Percentiles rank a stretch among this genome's conserved stretches.
phyloP scores from a whole-genome alignment of 345 rosid genomes.

The Pugionium dolabratum region DNA sequence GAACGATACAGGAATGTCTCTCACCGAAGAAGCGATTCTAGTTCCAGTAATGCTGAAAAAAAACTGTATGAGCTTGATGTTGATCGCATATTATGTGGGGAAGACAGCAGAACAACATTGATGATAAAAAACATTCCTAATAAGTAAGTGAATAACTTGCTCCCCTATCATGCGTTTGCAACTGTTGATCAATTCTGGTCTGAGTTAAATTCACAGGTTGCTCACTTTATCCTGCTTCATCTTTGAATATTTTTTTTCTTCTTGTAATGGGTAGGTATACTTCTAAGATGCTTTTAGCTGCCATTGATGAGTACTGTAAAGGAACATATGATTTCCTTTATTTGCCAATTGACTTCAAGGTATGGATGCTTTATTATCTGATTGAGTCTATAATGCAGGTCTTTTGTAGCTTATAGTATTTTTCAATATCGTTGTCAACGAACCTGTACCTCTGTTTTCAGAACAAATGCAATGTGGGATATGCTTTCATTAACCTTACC shows the following conservation, averaged over 20 bases:
- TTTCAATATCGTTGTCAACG: neutral
- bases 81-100: slow-evolving; percentile 73
- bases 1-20: slow-evolving; percentile 71
- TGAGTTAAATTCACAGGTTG: neutral
- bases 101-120: slow-evolving; percentile 86
- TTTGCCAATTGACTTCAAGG: slow-evolving; percentile 86
- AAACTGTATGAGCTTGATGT: slow-evolving; percentile 88
- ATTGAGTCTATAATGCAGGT: neutral
- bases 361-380: slow-evolving; percentile 34
- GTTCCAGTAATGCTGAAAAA: slow-evolving; percentile 70
- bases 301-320: slow-evolving; percentile 73
- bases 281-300: slow-evolving; percentile 80
- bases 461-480: slow-evolving; percentile 96
- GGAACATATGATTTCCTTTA: slow-evolving; percentile 82
- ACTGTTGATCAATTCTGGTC: neutral
- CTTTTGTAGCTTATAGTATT: slow-evolving; percentile 5
- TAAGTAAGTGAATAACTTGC: slow-evolving; percentile 55
- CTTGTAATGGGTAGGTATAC: slow-evolving; percentile 52
- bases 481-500: slow-evolving; percentile 83
- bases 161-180: neutral
- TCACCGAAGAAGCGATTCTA: slow-evolving; percentile 74
- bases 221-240: neutral
- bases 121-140: slow-evolving; percentile 98
- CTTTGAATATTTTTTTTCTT: slow-evolving; percentile 5
- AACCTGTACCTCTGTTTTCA: slow-evolving; percentile 27